Percentiles rank a stretch among this genome's conserved stretches.
Evolutionary conservation across 2,329 filamentous ascomycete genomes (phyloP).

Genomic region (Calonectria henricotiae): DNA sequence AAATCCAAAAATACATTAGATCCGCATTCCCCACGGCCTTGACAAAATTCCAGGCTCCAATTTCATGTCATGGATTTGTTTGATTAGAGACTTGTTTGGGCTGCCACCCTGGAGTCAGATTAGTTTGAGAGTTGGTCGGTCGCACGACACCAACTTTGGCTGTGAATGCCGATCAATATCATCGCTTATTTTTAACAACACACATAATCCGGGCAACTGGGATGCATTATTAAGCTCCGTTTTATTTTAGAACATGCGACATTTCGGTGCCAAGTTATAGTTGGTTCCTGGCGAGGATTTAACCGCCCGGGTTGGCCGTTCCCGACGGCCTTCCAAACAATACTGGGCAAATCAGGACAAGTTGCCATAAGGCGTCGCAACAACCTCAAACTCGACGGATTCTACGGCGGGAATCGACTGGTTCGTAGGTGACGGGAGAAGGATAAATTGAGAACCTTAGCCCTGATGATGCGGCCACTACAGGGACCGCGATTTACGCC

Average conservation of each 20-base stretch:
- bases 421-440: neutral
- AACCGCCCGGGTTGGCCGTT: slow-evolving; percentile 7
- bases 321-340: neutral
- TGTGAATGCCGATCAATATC: neutral
- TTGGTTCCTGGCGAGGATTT: neutral
- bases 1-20: too few relatives aligned
- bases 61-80: too few relatives aligned
- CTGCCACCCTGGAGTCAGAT: neutral
- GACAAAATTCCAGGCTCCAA: too few relatives aligned
- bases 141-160: neutral
- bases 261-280: neutral
- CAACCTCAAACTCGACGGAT: slow-evolving; percentile 19
- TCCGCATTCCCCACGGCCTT: too few relatives aligned
- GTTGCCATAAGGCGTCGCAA: slow-evolving; percentile 1
- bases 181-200: neutral
- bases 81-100: too few relatives aligned
- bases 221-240: neutral
- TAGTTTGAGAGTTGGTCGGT: neutral
- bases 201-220: neutral
- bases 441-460: neutral
- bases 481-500: neutral
- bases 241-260: neutral
- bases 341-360: slow-evolving; percentile 1
- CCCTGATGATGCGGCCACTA: slow-evolving; percentile 7
- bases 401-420: slow-evolving; percentile 8